Evolutionary conservation across 306 rosid species (phyloP), one percentile per base, ranked within the genome.

Genomic region (Dryas drummondii): DNA sequence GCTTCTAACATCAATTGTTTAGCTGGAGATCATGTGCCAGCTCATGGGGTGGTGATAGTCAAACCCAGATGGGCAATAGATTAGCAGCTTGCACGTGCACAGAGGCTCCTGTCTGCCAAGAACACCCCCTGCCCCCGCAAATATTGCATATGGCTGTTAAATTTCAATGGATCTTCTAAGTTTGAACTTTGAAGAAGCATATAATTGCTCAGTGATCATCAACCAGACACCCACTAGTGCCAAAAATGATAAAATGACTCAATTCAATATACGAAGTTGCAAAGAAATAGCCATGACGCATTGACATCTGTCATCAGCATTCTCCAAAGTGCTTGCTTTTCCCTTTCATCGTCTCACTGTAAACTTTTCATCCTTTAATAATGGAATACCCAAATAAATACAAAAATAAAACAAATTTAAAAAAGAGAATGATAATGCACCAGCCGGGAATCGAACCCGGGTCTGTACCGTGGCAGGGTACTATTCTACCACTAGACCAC

Each of bases 371-470:
- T 32, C 37, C 37, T 32, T 22, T 22, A 22, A 22, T 22, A 22
- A 22, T 22, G 22, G 22, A 22, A 22, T 22, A 22, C 22, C 63
- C 8, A 57, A 57, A 22, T 22, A 58, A 22, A 22, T 0, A 10
- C 0, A 22, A 2, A 10, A 10, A 27, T 12, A 57, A 57, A 22
- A 9, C 8, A 22, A 22, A 22, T 22, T 22, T 22, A 22, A n/a
- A 9, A 0, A 44, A n/a, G 12, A 4, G 0, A 13, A 0, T 0
- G 22, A 22, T 22, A 22, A 22, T 82, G 86, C 88, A 85, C 84
- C 84, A 85, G 86, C 86, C 84, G 88, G 88, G 86, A 82, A 76
- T 85, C 88, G 86, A 82, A 85, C 82, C 88, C 84, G 84, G 84
- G 88, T 79, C 86, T 82, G 82, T 79, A 76, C 84, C 84, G 88